Conservation (phyloP, 139 green algal species). For the Bryopsis sp. region DNA sequence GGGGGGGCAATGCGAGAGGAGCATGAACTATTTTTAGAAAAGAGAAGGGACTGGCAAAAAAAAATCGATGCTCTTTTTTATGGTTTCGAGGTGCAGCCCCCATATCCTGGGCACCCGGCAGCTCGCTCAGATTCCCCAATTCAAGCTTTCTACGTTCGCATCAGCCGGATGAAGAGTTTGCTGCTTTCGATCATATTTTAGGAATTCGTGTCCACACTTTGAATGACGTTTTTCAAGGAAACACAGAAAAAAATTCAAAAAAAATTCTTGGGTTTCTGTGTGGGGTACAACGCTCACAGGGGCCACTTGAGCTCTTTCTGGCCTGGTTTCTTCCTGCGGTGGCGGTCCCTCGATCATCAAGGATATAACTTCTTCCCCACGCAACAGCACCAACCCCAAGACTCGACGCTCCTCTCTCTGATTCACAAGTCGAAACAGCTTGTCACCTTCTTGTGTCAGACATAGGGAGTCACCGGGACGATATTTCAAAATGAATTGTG, state of each 20-base stretch:
- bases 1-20: background rate
- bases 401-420: constrained; percentile 84
- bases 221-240: background rate
- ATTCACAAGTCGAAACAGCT: background rate
- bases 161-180: background rate
- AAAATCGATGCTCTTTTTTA: no score
- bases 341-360: constrained; percentile 93
- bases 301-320: constrained; percentile 38
- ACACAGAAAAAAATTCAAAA: constrained; percentile 2
- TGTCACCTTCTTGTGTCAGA: background rate
- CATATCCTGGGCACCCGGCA: background rate
- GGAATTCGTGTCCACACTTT: background rate
- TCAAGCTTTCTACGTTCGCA: background rate
- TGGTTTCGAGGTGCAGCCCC: no score
- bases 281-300: constrained; percentile 26
- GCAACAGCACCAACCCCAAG: constrained; percentile 88
- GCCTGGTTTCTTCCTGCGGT: constrained; percentile 57
- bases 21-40: background rate
- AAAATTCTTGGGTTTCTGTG: background rate
- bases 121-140: background rate
- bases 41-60: background rate
- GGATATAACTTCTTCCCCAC: constrained; percentile 90
- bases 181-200: background rate
- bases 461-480: no score
- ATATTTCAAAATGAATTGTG: no score